phyloP scores from a whole-genome alignment of 2,329 filamentous ascomycete species.

The Exophiala alcalophila region DNA sequence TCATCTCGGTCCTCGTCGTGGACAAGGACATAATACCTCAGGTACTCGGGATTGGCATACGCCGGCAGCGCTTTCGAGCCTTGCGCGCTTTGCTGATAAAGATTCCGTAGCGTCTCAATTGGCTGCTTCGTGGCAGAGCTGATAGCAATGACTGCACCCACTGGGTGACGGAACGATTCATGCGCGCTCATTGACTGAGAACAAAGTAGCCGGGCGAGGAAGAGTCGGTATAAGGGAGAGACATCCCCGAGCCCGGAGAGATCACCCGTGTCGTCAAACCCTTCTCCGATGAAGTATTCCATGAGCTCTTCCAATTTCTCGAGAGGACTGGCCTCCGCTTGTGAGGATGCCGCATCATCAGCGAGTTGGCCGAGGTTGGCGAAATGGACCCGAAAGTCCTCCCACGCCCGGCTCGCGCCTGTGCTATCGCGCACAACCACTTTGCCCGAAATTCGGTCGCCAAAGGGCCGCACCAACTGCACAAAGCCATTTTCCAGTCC shows the following conservation, averaged over 20 bases:
- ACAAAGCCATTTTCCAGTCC: constrained; percentile 79
- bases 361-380: constrained; percentile 58
- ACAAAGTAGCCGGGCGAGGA: constrained; percentile 78
- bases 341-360: constrained; percentile 11
- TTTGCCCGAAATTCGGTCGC: constrained; percentile 81
- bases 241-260: constrained; percentile 37
- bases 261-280: constrained; percentile 19
- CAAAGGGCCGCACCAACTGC: constrained; percentile 85
- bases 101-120: constrained; percentile 77
- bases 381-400: constrained; percentile 89
- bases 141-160: constrained; percentile 91
- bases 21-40: constrained; percentile 93
- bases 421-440: constrained; percentile 88
- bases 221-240: constrained; percentile 81
- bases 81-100: constrained; percentile 81
- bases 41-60: constrained; percentile 88
- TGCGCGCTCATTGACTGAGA: constrained; percentile 74
- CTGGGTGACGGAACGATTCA: constrained; percentile 91
- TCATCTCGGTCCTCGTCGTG: constrained; percentile 96
- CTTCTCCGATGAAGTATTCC: constrained; percentile 26
- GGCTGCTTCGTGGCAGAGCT: constrained; percentile 81
- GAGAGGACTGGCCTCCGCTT: constrained; percentile 12
- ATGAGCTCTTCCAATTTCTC: constrained; percentile 30
- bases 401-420: constrained; percentile 75
- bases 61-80: constrained; percentile 70